phyloP scores from a whole-genome alignment of 495 filamentous ascomycete genomes.

The Parathielavia appendiculata region DNA sequence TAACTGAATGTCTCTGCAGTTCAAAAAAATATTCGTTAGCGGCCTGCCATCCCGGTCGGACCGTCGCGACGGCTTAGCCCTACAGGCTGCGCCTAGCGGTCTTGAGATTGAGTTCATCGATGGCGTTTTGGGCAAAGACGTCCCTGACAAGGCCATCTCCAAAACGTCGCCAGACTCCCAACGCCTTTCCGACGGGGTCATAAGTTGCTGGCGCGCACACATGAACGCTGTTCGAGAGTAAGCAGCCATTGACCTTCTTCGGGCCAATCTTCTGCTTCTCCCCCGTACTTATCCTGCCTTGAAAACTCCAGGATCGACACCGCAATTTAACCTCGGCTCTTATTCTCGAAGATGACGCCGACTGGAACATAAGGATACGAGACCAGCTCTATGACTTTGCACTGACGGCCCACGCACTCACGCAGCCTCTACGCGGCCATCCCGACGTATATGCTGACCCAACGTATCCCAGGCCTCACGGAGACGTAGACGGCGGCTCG shows the following conservation, averaged over 20 bases:
- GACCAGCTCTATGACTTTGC: conserved; percentile 48
- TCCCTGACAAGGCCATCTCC: conserved; percentile 36
- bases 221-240: conserved; percentile 31
- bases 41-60: conserved; percentile 5
- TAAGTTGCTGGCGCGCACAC: conserved; percentile 29
- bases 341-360: conserved; percentile 55
- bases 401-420: conserved; percentile 33
- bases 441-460: conserved; percentile 18
- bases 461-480: conserved; percentile 19
- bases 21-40: conserved; percentile 1
- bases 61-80: conserved; percentile 2
- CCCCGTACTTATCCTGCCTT: not conserved
- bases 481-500: conserved; percentile 1
- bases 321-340: conserved; percentile 45
- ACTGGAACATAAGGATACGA: conserved; percentile 52
- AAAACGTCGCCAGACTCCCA: conserved; percentile 13
- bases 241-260: conserved; percentile 5
- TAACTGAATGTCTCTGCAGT: not conserved
- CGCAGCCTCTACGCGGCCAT: conserved; percentile 22
- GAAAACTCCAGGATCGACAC: conserved; percentile 42
- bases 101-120: conserved; percentile 2
- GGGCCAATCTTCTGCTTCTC: not conserved
- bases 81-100: conserved; percentile 2
- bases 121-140: not conserved
- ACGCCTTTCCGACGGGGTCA: conserved; percentile 15